These are phyloP conservation scores for Ophiostoma fasciatum DNA, from an alignment of 2,329 filamentous ascomycete species.

Conservation along the genomic window DNA sequence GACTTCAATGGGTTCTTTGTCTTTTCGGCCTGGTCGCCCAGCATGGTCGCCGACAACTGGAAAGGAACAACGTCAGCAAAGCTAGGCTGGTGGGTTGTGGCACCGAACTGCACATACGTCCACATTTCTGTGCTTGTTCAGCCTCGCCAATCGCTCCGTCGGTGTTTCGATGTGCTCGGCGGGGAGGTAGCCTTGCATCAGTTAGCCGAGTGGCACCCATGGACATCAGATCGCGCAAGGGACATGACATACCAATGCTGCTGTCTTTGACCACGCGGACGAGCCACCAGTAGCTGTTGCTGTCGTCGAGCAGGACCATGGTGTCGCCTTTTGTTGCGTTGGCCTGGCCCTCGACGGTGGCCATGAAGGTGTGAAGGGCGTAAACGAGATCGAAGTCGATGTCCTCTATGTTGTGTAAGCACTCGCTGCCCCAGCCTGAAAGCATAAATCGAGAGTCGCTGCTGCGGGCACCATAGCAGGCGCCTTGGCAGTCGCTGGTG, in stretches of 20 bases:
- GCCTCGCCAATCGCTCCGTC: slow-evolving; percentile 77
- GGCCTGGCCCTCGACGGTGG: slow-evolving; percentile 93
- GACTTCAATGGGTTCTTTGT: slow-evolving; percentile 71
- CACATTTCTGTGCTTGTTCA: slow-evolving; percentile 97
- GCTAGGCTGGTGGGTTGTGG: background rate
- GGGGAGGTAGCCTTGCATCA: slow-evolving; percentile 65
- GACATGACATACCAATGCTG: slow-evolving; percentile 67
- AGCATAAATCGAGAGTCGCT: slow-evolving; percentile 51
- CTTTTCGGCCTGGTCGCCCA: slow-evolving; percentile 55
- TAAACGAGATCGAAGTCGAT: slow-evolving; percentile 99
- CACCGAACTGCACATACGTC: slow-evolving; percentile 62
- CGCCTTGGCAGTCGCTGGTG: slow-evolving; percentile 35
- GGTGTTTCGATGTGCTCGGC: slow-evolving; percentile 98
- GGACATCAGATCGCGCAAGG: too few relatives aligned
- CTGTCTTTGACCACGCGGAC: slow-evolving; percentile 95
- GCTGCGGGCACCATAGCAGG: too few relatives aligned
- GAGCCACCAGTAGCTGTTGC: slow-evolving; percentile 99
- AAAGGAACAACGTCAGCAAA: slow-evolving; percentile 7
- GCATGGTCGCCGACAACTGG: slow-evolving; percentile 47
- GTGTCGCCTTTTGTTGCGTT: slow-evolving; percentile 98
- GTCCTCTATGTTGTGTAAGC: slow-evolving; percentile 91
- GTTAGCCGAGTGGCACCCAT: too few relatives aligned
- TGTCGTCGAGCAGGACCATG: slow-evolving; percentile 95
- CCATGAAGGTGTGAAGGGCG: slow-evolving; percentile 91
- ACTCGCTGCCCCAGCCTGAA: slow-evolving; percentile 59